phyloP scores from a whole-genome alignment of 2,329 filamentous ascomycete genomes.

The Nannizziopsis arthrosporioides region DNA sequence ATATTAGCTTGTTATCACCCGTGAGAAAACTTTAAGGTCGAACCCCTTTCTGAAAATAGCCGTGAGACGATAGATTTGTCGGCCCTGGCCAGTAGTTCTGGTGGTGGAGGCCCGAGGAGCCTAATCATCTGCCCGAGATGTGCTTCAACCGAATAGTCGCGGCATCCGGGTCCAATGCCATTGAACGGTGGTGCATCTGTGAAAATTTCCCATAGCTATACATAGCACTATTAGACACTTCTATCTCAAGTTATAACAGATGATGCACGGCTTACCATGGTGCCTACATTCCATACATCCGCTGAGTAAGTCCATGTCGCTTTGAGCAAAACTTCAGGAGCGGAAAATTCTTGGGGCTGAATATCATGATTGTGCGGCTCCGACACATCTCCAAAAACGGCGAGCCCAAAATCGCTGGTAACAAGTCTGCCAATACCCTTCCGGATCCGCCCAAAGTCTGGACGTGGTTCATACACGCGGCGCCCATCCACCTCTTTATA shows the following conservation, averaged over 20 bases:
- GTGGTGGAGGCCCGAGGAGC: constrained; percentile 9
- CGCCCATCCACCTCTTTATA: neutral
- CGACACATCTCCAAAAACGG: constrained; percentile 1
- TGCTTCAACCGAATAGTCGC: constrained; percentile 7
- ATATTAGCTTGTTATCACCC: neutral
- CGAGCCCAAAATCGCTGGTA: constrained; percentile 3
- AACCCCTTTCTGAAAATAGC: constrained; percentile 3
- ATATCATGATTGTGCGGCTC: constrained; percentile 16
- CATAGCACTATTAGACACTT: constrained; percentile 9
- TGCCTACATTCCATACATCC: constrained; percentile 9
- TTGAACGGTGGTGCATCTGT: neutral
- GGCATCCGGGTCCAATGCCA: neutral
- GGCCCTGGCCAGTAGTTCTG: neutral
- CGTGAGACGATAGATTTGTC: neutral
- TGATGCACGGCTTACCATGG: constrained; percentile 5
- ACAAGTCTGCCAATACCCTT: neutral
- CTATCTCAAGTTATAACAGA: no score
- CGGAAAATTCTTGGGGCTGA: constrained; percentile 3
- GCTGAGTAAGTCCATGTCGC: constrained; percentile 5
- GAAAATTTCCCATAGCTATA: constrained; percentile 16
- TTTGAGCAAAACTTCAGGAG: constrained; percentile 7
- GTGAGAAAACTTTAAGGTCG: neutral
- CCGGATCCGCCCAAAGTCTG: constrained; percentile 3
- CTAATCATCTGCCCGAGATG: constrained; percentile 17
- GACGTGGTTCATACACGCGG: constrained; percentile 5